Conservation (phyloP, 352 stramenopile species). For the Phytophthora citricola region DNA sequence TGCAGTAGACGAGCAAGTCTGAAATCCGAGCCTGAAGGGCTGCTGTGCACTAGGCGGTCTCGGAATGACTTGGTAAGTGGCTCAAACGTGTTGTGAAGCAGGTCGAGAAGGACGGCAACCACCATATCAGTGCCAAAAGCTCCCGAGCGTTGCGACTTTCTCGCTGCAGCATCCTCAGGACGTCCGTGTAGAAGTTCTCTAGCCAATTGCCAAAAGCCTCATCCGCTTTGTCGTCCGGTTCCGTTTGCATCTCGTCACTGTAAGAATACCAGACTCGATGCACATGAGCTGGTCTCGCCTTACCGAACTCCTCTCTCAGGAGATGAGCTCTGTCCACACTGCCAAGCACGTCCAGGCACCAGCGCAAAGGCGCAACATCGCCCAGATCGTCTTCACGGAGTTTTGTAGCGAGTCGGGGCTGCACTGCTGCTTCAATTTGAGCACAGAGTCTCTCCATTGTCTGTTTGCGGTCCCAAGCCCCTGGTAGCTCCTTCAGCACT, state of each 20-base stretch:
- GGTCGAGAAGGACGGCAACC: slow-evolving; percentile 40
- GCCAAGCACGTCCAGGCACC: slow-evolving; percentile 55
- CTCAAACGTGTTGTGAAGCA: slow-evolving; percentile 62
- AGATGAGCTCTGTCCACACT: slow-evolving; percentile 58
- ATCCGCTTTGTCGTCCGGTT: slow-evolving; percentile 9
- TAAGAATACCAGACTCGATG: slow-evolving; percentile 71
- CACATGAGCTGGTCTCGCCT: slow-evolving; percentile 46
- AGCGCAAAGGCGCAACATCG: slow-evolving; percentile 49
- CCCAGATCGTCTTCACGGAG: slow-evolving; percentile 52
- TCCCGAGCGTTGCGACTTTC: slow-evolving; percentile 51
- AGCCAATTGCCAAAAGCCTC: slow-evolving; percentile 51
- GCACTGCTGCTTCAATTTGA: slow-evolving; percentile 64
- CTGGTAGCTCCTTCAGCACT: slow-evolving; percentile 68
- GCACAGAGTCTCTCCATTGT: slow-evolving; percentile 60
- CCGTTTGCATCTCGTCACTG: slow-evolving; percentile 26
- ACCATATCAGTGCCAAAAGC: slow-evolving; percentile 52
- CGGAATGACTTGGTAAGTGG: slow-evolving; percentile 60
- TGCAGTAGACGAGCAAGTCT: slow-evolving; percentile 40
- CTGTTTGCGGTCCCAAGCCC: slow-evolving; percentile 55
- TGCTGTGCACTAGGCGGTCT: slow-evolving; percentile 47
- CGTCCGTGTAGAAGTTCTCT: slow-evolving; percentile 60
- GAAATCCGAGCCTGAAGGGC: slow-evolving; percentile 31
- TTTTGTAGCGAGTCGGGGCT: slow-evolving; percentile 47
- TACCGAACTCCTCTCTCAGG: slow-evolving; percentile 57
- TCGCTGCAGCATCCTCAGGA: slow-evolving; percentile 61